These are phyloP conservation scores for Cladosporium sp. DNA, from an alignment of 2,329 filamentous ascomycete species.

Conservation along the genomic window DNA sequence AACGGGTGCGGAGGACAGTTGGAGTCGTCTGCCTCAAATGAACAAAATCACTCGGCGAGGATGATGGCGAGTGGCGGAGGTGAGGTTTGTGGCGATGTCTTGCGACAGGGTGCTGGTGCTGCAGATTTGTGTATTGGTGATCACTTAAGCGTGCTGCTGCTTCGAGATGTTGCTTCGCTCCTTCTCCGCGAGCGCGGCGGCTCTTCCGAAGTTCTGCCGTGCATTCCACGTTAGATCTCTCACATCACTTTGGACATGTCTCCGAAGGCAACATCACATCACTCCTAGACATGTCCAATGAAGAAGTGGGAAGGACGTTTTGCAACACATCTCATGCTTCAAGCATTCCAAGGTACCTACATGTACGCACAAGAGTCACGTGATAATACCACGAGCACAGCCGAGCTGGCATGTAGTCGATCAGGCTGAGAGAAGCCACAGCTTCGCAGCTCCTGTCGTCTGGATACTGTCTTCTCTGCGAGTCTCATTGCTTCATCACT, in stretches of 20 bases:
- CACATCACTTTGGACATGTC: not conserved
- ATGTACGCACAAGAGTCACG: not conserved
- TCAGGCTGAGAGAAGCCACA: not conserved
- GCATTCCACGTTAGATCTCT: not conserved
- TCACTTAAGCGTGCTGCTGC: constrained; percentile 7
- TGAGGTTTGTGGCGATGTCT: constrained; percentile 1
- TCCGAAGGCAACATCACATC: not conserved
- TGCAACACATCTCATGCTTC: not conserved
- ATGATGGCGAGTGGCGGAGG: constrained; percentile 14
- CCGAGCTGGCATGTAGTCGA: not conserved
- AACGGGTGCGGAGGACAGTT: not conserved
- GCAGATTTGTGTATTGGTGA: constrained; percentile 6
- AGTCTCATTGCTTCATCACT: not conserved
- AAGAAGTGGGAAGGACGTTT: not conserved
- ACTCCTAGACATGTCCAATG: not conserved
- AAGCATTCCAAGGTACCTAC: not conserved
- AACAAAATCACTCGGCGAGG: not conserved
- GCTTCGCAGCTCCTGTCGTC: not conserved
- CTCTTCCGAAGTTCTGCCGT: not conserved
- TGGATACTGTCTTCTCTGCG: not conserved
- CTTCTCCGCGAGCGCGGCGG: constrained; percentile 1
- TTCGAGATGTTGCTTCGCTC: constrained; percentile 16
- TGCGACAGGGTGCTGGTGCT: not conserved
- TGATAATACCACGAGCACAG: not conserved
- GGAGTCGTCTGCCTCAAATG: not conserved